Evolutionary conservation across 2,329 filamentous ascomycete species (phyloP).

Genomic region (Fusarium sp.): DNA sequence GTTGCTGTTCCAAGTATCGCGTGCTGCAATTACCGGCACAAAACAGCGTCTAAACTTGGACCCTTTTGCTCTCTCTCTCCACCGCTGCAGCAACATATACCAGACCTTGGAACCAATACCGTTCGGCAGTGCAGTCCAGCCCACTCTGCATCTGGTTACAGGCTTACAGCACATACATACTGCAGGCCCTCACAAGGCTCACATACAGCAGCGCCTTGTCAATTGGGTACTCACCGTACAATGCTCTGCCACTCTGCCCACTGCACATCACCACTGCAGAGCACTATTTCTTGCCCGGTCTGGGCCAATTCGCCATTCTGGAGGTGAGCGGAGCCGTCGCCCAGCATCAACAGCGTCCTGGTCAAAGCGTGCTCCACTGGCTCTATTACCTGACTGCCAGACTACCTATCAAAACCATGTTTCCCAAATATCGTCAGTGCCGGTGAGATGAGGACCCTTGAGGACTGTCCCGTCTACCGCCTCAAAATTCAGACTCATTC

Average conservation of each 20-base stretch:
- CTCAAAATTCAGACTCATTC: neutral
- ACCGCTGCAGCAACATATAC: constrained; percentile 17
- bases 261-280: neutral
- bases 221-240: constrained; percentile 38
- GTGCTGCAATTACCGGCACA: neutral
- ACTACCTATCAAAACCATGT: constrained; percentile 25
- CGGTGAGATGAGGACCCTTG: constrained; percentile 9
- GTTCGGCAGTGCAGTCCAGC: constrained; percentile 17
- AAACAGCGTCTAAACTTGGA: constrained; percentile 10
- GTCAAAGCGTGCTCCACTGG: constrained; percentile 24
- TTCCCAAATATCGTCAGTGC: constrained; percentile 6
- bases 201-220: constrained; percentile 12
- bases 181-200: constrained; percentile 13
- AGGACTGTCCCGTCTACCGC: neutral
- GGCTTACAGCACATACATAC: constrained; percentile 37
- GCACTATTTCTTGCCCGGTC: constrained; percentile 1
- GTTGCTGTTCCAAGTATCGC: constrained; percentile 3
- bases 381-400: constrained; percentile 28
- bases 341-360: constrained; percentile 17
- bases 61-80: constrained; percentile 13
- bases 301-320: neutral
- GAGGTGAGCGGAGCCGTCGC: constrained; percentile 21
- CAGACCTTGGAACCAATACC: constrained; percentile 15
- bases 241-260: constrained; percentile 20
- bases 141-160: constrained; percentile 37